phyloP scores from a whole-genome alignment of 306 rosid genomes.

The Vigna nakashimae region DNA sequence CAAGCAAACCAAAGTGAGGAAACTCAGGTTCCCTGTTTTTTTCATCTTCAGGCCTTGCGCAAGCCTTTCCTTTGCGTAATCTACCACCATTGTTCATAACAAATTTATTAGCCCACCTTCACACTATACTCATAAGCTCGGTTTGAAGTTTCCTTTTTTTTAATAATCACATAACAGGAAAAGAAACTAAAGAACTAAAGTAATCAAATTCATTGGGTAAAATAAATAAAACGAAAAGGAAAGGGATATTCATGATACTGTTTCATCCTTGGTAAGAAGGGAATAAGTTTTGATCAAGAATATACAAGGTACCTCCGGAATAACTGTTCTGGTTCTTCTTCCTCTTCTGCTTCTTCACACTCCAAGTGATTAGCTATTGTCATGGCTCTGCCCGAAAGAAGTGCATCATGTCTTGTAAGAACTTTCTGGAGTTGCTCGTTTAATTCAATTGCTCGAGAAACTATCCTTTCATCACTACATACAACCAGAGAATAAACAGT shows the following conservation, averaged over 20 bases:
- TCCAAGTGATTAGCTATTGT: conserved; percentile 52
- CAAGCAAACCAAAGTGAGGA: conserved; percentile 60
- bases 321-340: conserved; percentile 89
- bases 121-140: background rate
- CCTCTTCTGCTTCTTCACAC: conserved; percentile 71
- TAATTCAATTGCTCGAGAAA: conserved; percentile 84
- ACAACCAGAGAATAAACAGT: conserved; percentile 31
- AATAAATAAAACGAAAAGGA: background rate
- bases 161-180: background rate
- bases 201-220: background rate
- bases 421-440: conserved; percentile 89
- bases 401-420: conserved; percentile 85
- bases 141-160: background rate
- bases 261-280: background rate
- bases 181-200: background rate
- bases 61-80: conserved; percentile 94
- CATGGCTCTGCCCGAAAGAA: conserved; percentile 64
- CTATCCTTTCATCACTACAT: conserved; percentile 70
- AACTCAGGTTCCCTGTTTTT: conserved; percentile 54
- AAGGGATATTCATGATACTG: conserved; percentile 21
- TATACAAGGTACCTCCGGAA: conserved; percentile 65
- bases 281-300: background rate
- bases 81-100: conserved; percentile 51
- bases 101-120: background rate
- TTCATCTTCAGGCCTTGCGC: conserved; percentile 83